Evolutionary conservation across 495 filamentous ascomycete genomes (phyloP).

Genomic region (Symbiotaphrina buchneri): DNA sequence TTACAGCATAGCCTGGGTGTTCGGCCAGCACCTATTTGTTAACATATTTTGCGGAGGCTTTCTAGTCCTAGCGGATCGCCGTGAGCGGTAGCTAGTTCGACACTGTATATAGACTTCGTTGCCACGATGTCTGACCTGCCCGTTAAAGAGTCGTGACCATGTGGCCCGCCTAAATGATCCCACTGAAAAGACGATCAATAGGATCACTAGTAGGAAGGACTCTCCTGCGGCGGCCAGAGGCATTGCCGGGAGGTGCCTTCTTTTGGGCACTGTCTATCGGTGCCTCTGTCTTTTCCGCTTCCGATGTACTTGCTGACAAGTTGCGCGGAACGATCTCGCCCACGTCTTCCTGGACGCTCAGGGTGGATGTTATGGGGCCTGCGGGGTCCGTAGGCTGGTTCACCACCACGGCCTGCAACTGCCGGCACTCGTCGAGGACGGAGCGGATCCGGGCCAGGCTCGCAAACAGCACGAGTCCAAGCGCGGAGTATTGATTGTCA

Average conservation of each 20-base stretch:
- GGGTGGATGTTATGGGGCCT: too few relatives aligned
- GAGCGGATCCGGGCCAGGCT: conserved; percentile 34
- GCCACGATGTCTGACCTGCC: background rate
- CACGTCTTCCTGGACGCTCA: too few relatives aligned
- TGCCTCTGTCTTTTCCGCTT: too few relatives aligned
- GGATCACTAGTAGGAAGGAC: background rate
- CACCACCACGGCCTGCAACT: too few relatives aligned
- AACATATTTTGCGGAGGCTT: conserved; percentile 34
- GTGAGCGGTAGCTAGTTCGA: background rate
- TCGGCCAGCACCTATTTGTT: conserved; percentile 55
- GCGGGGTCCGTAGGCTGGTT: too few relatives aligned
- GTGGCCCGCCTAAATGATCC: background rate
- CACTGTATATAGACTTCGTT: background rate
- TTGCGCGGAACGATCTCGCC: too few relatives aligned
- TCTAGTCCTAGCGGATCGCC: too few relatives aligned
- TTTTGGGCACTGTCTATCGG: background rate
- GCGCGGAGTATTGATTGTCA: conserved; percentile 49
- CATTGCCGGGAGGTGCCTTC: background rate
- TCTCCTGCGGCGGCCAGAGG: too few relatives aligned
- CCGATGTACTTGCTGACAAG: too few relatives aligned
- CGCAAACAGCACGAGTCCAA: conserved; percentile 57
- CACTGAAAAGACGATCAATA: background rate
- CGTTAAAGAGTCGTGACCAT: background rate
- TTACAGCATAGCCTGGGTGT: conserved; percentile 70
- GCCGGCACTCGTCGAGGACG: too few relatives aligned